Evolutionary conservation across 2,329 filamentous ascomycete genomes (phyloP), one percentile per base, ranked within the genome.

Genomic region (Exophiala lecanii-corni): DNA sequence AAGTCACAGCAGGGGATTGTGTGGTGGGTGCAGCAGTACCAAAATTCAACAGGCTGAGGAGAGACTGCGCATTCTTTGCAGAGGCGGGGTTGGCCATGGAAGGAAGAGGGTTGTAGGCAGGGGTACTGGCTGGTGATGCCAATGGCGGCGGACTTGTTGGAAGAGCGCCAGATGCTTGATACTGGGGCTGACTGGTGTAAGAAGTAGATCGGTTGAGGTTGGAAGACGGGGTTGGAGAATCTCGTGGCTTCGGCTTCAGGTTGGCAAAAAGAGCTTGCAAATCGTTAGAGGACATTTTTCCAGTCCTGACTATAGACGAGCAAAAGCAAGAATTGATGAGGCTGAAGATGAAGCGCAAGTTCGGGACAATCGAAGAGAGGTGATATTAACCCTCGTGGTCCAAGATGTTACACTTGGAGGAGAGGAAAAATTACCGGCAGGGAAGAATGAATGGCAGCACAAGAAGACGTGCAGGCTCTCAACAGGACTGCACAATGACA

Each of bases 41-140:
- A 64, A 81, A 83, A 62, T 80, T 81, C 50, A 86, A 70, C 48
- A 85, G 63, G 57, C 76, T 83, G 46, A 85, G 70, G 52, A 86
- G 62, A 56, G 75, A 78, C 50, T 72, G 70, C 12, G 76, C 74
- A 47, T 73, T 71, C 43, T 72, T 70, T 37, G 65, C 45, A 26
- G 46, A 33, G 15, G 28, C 47, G 12, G 50, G 20, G 17, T 32
- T 38, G 12, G 30, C 19, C 3, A 23, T 30, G 26, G 43, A 19
- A 9, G 40, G 36, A 39, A 46, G 33, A 5, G 39, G 36, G 26
- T 21, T 31, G 28, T 18, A 34, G 3, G 43, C 18, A 4, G 21
- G n/a, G 5, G 34, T 36, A 21, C 43, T 45, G 16, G 39, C 26
- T 20, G 44, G 13, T 16, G 41, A 36, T 6, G 30, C 20, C 19